Conservation (phyloP, 345 rosid genomes). For the Lepidium aucheri region DNA sequence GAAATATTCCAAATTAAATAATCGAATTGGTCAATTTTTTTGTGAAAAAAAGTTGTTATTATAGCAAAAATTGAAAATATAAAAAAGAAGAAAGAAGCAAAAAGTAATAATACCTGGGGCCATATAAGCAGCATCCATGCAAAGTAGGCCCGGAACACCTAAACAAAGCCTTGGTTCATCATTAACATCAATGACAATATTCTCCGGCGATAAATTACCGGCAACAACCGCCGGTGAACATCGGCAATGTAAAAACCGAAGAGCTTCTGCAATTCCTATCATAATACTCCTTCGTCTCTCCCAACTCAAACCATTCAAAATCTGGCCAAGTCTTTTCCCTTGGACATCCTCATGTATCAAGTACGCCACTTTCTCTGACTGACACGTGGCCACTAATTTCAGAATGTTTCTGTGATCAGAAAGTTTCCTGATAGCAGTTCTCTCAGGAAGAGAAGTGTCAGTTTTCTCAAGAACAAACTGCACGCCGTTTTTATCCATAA, state of each 20-base stretch:
- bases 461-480: slow-evolving; percentile 34
- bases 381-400: slow-evolving; percentile 41
- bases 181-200: slow-evolving; percentile 40
- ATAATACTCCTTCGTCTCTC: slow-evolving; percentile 51
- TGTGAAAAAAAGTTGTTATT: no score
- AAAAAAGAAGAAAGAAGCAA: no score
- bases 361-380: slow-evolving; percentile 43
- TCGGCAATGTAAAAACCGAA: slow-evolving; percentile 46
- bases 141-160: slow-evolving; percentile 28
- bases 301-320: slow-evolving; percentile 48
- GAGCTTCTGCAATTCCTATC: slow-evolving; percentile 52
- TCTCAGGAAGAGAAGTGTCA: slow-evolving; percentile 29
- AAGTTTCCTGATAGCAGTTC: slow-evolving; percentile 32
- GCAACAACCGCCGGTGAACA: slow-evolving; percentile 28
- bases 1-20: no score
- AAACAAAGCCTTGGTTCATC: slow-evolving; percentile 45
- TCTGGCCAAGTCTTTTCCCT: slow-evolving; percentile 44
- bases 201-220: slow-evolving; percentile 52
- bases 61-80: no score
- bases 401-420: slow-evolving; percentile 52
- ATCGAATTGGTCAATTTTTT: no score
- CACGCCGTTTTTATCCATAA: slow-evolving; percentile 27
- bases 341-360: slow-evolving; percentile 47
- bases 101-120: slow-evolving; percentile 52
- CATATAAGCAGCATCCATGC: slow-evolving; percentile 30